Evolutionary conservation across 2,329 filamentous ascomycete species (phyloP).

Genomic region (Scytalidium sp.): DNA sequence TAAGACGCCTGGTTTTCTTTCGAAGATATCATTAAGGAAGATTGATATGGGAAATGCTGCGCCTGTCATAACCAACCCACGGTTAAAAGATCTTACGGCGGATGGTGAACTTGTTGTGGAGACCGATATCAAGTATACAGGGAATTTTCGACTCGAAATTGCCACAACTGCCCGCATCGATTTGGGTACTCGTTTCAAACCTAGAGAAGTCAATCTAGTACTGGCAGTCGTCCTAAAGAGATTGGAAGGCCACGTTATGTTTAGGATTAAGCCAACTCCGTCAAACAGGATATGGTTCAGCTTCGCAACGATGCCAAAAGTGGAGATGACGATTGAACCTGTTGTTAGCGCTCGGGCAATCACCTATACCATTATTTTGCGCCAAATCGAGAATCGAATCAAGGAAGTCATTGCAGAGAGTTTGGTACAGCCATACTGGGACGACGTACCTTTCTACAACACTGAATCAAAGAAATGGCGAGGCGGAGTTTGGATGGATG

Average conservation of each 20-base stretch:
- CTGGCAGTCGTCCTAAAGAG: slow-evolving; percentile 82
- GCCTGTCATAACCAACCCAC: slow-evolving; percentile 84
- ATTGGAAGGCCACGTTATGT: slow-evolving; percentile 78
- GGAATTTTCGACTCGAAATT: slow-evolving; percentile 85
- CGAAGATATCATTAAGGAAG: slow-evolving; percentile 74
- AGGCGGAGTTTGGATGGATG: slow-evolving; percentile 75
- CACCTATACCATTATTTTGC: slow-evolving; percentile 86
- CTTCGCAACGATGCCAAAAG: slow-evolving; percentile 89
- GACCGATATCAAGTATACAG: slow-evolving; percentile 83
- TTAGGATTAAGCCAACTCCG: slow-evolving; percentile 90
- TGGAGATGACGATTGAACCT: slow-evolving; percentile 92
- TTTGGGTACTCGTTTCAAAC: slow-evolving; percentile 82
- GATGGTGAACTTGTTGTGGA: slow-evolving; percentile 89
- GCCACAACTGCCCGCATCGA: slow-evolving; percentile 92
- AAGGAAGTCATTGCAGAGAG: slow-evolving; percentile 93
- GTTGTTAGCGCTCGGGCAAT: slow-evolving; percentile 95
- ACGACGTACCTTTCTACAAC: slow-evolving; percentile 87
- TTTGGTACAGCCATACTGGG: slow-evolving; percentile 90
- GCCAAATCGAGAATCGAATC: slow-evolving; percentile 92
- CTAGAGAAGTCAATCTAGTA: slow-evolving; percentile 83
- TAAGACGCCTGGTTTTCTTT: slow-evolving; percentile 87
- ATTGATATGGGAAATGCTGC: slow-evolving; percentile 86
- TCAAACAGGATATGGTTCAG: slow-evolving; percentile 96
- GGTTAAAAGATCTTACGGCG: slow-evolving; percentile 83
- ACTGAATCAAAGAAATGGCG: slow-evolving; percentile 76